Percentiles rank a stretch among this genome's conserved stretches.
These are phyloP conservation scores for Friedmanniomyces endolithicus DNA, from an alignment of 495 filamentous ascomycete genomes.

Conservation along the genomic window DNA sequence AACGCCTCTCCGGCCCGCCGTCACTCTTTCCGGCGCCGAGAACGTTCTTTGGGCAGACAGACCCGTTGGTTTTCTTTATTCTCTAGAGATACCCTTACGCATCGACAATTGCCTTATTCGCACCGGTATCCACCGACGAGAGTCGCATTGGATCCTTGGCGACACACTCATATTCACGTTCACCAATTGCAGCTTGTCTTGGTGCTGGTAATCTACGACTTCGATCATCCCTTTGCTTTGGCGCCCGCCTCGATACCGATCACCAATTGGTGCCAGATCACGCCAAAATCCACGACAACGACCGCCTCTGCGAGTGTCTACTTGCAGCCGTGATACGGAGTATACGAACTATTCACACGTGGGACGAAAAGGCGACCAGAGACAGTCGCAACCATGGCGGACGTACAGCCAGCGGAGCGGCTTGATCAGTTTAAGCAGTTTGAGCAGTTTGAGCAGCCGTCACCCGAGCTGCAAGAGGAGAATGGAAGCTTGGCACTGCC, in stretches of 20 bases:
- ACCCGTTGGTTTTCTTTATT: conserved; percentile 10
- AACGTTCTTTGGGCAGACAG: conserved; percentile 8
- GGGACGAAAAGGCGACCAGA: neutral
- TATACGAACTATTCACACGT: neutral
- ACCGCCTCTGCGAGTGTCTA: neutral
- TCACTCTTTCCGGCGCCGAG: conserved; percentile 17
- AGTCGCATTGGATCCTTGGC: neutral
- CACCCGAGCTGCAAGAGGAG: neutral
- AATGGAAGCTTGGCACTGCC: conserved; percentile 1
- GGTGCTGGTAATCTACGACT: conserved; percentile 7
- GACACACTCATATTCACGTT: neutral
- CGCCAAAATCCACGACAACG: conserved; percentile 3
- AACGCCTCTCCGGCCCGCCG: conserved; percentile 4
- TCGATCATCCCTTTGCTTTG: conserved; percentile 4
- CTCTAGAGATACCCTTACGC: neutral
- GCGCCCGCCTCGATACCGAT: neutral
- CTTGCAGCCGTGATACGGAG: conserved; percentile 5
- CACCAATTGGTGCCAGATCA: neutral
- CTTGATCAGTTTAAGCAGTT: too few species aligned
- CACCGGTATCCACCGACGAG: neutral
- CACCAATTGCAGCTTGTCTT: conserved; percentile 12
- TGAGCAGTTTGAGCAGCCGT: neutral
- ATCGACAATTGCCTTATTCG: neutral
- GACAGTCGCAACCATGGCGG: conserved; percentile 15
- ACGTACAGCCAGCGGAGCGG: conserved; percentile 6